phyloP scores from a whole-genome alignment of 192 early-diverging fungal genomes.

The Phycomyces blakesleeanus region DNA sequence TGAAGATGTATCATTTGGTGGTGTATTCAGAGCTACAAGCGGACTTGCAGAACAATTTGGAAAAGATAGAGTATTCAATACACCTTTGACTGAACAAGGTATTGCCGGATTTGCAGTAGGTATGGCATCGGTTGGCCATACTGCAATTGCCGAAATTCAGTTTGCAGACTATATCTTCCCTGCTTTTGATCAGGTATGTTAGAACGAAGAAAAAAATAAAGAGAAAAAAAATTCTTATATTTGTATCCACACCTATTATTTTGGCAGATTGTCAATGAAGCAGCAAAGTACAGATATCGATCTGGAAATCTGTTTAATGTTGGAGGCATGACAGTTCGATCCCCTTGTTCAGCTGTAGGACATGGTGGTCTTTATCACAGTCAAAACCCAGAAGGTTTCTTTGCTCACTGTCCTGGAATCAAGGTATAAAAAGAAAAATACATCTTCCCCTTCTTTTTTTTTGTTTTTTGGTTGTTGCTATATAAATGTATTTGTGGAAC shows the following conservation, averaged over 20 bases:
- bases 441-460: neutral
- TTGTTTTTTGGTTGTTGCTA: neutral
- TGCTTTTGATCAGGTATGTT: slow-evolving; percentile 95
- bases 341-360: slow-evolving; percentile 91
- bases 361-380: slow-evolving; percentile 97
- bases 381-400: slow-evolving; percentile 91
- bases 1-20: slow-evolving; percentile 97
- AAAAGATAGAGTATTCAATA: slow-evolving; percentile 92
- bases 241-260: neutral
- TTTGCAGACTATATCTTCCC: slow-evolving; percentile 99
- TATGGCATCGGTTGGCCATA: slow-evolving; percentile 90
- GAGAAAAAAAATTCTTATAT: neutral
- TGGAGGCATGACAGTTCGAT: slow-evolving; percentile 85
- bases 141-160: slow-evolving; percentile 97
- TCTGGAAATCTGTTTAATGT: slow-evolving; percentile 89
- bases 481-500: too few species aligned
- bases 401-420: slow-evolving; percentile 91
- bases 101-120: slow-evolving; percentile 95
- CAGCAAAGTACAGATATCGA: slow-evolving; percentile 95
- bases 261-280: slow-evolving; percentile 86
- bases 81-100: slow-evolving; percentile 93
- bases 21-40: slow-evolving; percentile 93
- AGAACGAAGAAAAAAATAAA: neutral
- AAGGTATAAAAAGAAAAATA: too few species aligned
- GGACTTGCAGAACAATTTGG: slow-evolving; percentile 90